These are phyloP conservation scores for Coemansia reversa DNA, from an alignment of 192 early-diverging fungal genomes.

Conservation along the genomic window DNA sequence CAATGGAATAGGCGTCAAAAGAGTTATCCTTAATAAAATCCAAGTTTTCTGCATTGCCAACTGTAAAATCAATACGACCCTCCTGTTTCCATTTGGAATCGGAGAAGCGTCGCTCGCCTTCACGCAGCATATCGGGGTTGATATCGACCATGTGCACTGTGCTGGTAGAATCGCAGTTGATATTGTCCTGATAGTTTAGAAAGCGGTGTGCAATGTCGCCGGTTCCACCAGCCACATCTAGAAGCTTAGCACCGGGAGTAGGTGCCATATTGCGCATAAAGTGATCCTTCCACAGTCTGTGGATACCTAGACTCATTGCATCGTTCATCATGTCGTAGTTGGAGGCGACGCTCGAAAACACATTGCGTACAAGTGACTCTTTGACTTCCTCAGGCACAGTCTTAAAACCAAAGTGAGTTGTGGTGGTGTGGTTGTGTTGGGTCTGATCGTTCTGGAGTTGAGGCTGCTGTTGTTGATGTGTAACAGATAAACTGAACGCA, in stretches of 20 bases:
- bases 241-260: conserved; percentile 71
- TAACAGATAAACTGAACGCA: neutral
- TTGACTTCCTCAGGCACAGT: conserved; percentile 83
- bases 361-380: conserved; percentile 82
- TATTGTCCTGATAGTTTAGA: conserved; percentile 74
- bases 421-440: conserved; percentile 1
- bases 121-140: conserved; percentile 93
- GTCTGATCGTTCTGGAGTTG: neutral
- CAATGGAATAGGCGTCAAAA: conserved; percentile 94
- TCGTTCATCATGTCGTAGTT: conserved; percentile 99
- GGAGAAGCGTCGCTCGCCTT: conserved; percentile 75
- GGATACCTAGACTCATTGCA: conserved; percentile 89
- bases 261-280: conserved; percentile 85
- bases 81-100: conserved; percentile 47
- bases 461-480: neutral
- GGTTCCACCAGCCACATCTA: conserved; percentile 98
- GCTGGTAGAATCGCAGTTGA: conserved; percentile 58
- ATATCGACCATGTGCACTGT: conserved; percentile 92
- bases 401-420: conserved; percentile 95
- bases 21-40: conserved; percentile 69
- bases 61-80: conserved; percentile 68
- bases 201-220: conserved; percentile 97
- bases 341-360: conserved; percentile 92
- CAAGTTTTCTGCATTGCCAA: conserved; percentile 89
- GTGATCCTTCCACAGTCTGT: conserved; percentile 96